Evolutionary conservation across 768 basidiomycete species (phyloP).

Genomic region (Tylopilus balloui): DNA sequence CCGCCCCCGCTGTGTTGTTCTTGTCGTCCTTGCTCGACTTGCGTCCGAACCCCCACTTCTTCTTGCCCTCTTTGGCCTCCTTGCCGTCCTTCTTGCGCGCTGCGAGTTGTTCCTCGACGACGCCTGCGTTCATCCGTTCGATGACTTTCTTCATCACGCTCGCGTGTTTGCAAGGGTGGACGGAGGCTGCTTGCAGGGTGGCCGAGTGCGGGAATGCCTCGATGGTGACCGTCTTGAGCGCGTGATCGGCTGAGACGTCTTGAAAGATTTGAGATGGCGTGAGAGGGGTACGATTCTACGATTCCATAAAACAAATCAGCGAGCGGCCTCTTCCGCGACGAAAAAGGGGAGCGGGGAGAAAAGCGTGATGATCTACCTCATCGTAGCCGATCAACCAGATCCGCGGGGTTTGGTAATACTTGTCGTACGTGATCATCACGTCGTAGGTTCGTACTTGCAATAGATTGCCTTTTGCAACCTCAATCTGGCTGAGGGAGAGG

Average conservation of each 20-base stretch:
- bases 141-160: conserved; percentile 99
- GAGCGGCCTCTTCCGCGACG: not conserved
- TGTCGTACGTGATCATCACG: conserved; percentile 99
- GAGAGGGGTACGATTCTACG: conserved; percentile 81
- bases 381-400: conserved; percentile 98
- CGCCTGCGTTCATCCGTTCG: conserved; percentile 92
- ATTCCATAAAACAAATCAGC: not conserved
- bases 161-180: conserved; percentile 98
- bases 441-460: conserved; percentile 98
- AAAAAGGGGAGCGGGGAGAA: not conserved
- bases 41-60: conserved; percentile 82
- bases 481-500: conserved; percentile 44
- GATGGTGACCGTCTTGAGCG: conserved; percentile 97
- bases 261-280: conserved; percentile 92
- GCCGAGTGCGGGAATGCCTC: conserved; percentile 95
- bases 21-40: conserved; percentile 60
- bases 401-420: conserved; percentile 97
- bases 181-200: conserved; percentile 82
- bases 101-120: conserved; percentile 77
- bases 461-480: conserved; percentile 74
- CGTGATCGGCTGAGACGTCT: conserved; percentile 96
- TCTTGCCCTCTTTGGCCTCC: conserved; percentile 54
- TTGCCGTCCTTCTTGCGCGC: conserved; percentile 50
- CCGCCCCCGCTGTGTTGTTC: conserved; percentile 10
- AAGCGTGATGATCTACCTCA: conserved; percentile 64